phyloP scores from a whole-genome alignment of 441 rosid species.

The Erodium chrysanthum region DNA sequence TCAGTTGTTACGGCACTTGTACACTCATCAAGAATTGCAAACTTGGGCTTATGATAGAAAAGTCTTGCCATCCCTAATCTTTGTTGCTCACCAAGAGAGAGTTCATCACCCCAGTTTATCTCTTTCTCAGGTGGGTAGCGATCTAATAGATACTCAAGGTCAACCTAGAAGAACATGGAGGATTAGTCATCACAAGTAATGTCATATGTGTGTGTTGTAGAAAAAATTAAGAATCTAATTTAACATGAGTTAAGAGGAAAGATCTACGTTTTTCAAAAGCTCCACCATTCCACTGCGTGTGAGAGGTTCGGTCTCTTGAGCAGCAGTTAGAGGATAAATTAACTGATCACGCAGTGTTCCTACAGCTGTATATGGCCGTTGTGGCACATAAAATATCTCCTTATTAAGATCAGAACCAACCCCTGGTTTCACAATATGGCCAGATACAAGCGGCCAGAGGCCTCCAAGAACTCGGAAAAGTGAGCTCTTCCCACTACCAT shows the following conservation, averaged over 20 bases:
- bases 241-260: conserved; percentile 18
- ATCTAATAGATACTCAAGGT: conserved; percentile 85
- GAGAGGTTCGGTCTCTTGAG: conserved; percentile 62
- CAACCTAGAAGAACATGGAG: conserved; percentile 52
- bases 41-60: conserved; percentile 95
- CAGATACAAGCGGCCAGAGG: conserved; percentile 95
- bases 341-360: conserved; percentile 98
- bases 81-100: conserved; percentile 98
- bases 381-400: conserved; percentile 97
- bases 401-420: conserved; percentile 98
- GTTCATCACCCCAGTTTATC: conserved; percentile 97
- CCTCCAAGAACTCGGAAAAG: conserved; percentile 99
- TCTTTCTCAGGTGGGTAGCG: conserved; percentile 87
- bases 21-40: conserved; percentile 99
- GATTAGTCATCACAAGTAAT: neutral
- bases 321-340: conserved; percentile 88
- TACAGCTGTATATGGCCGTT: conserved; percentile 93
- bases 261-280: conserved; percentile 70
- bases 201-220: conserved; percentile 11
- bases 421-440: conserved; percentile 97
- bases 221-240: conserved; percentile 3
- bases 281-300: conserved; percentile 78
- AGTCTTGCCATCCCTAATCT: conserved; percentile 99
- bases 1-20: conserved; percentile 99
- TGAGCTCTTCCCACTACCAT: conserved; percentile 99